Evolutionary conservation across 768 basidiomycete genomes (phyloP), one percentile per base, ranked within the genome.

Genomic region (Collybia sordida): DNA sequence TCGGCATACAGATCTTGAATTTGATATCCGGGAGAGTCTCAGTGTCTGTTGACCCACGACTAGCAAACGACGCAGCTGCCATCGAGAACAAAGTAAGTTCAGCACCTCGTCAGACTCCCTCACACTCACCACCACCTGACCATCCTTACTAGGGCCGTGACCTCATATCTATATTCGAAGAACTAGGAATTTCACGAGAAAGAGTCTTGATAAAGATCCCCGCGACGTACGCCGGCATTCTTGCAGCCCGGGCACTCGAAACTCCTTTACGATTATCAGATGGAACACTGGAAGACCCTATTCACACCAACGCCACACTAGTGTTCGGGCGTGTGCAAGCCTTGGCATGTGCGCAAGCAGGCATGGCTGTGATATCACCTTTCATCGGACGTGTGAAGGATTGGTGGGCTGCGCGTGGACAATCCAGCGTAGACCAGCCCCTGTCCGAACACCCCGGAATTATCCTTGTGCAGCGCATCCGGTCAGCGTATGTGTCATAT

Each of bases 331-430:
- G 60, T 35, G 59, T 64, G 3, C 71, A 72, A 42, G 71, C 71
- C 6, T 44, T 65, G 18, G 71, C 69, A 15, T 71, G 69, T 21
- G 71, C 70, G 0, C 66, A 71, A 44, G 70, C 71, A 0, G 64
- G 68, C 6, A 55, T 63, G 9, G 49, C 64, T 0, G 68, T 71
- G 17, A 62, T 71, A 19, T 71, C 69, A 1, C 68, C 69, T 1
- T 72, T 71, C 58, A 61, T 72, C 8, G 71, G 71, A n/a, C 60
- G 70, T 19, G 70, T 72, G 35, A 68, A 68, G 55, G 71, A 71
- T 51, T 72, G 69, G 68, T 72, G 66, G 64, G 56, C 62, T 18
- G 62, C 62, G 6, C 55, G 40, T 9, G 50, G 48, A 31, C 18
- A 50, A 42, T 49, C 18, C 38, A 50, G 48, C 59, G 52, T 11